phyloP scores from a whole-genome alignment of 108 stramenopile species.

The Nitzschia sp. region DNA sequence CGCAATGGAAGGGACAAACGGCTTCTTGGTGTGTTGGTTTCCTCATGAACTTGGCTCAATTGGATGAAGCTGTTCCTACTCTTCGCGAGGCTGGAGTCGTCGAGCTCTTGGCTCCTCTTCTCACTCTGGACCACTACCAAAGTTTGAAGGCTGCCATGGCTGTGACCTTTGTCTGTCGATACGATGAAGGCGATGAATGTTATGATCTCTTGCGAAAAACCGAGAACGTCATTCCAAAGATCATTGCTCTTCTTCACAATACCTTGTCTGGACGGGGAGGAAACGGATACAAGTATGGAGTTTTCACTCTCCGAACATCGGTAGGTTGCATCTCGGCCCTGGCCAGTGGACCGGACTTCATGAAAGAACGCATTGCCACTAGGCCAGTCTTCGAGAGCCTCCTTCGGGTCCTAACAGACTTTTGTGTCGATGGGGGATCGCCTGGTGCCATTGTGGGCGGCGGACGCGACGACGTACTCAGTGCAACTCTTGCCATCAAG shows the following conservation, averaged over 20 bases:
- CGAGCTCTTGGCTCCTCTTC: conserved; percentile 79
- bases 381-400: conserved; percentile 84
- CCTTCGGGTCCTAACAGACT: conserved; percentile 80
- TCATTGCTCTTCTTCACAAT: conserved; percentile 82
- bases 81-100: conserved; percentile 84
- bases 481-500: conserved; percentile 82
- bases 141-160: conserved; percentile 92
- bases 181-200: conserved; percentile 86
- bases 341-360: conserved; percentile 88
- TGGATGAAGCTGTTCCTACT: conserved; percentile 86
- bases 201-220: conserved; percentile 87
- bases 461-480: conserved; percentile 77
- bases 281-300: conserved; percentile 91
- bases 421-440: conserved; percentile 88
- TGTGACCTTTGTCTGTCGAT: conserved; percentile 86
- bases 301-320: conserved; percentile 85
- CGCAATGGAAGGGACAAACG: conserved; percentile 90
- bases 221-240: conserved; percentile 91
- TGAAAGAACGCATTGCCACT: conserved; percentile 89
- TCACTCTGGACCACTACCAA: conserved; percentile 89
- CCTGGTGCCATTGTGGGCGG: conserved; percentile 89
- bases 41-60: conserved; percentile 89
- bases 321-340: conserved; percentile 87
- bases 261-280: conserved; percentile 85
- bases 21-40: conserved; percentile 93